Evolutionary conservation across 306 rosid genomes (phyloP).

Genomic region (Cercis canadensis): DNA sequence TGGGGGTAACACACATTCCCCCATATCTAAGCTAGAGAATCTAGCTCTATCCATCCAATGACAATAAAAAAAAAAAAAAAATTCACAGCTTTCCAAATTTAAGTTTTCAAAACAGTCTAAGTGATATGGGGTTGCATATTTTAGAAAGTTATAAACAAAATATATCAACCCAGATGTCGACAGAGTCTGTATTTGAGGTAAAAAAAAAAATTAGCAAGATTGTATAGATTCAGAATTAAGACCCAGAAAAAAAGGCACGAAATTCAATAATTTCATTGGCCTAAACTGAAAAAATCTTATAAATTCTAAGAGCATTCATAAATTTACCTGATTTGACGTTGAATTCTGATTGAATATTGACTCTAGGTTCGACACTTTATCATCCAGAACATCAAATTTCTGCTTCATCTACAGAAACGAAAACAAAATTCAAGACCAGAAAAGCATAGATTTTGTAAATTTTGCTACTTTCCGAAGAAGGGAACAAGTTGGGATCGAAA

Average conservation of each 20-base stretch:
- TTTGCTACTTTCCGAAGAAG: not conserved
- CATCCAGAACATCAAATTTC: constrained; percentile 41
- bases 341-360: constrained; percentile 30
- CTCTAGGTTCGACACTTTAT: constrained; percentile 47
- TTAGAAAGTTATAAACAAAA: too few relatives aligned
- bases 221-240: too few relatives aligned
- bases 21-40: too few relatives aligned
- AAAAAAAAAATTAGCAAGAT: too few relatives aligned
- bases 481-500: not conserved
- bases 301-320: not conserved
- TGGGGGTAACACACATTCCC: not conserved
- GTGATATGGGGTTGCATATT: too few relatives aligned
- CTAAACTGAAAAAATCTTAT: not conserved
- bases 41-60: too few relatives aligned
- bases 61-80: too few relatives aligned
- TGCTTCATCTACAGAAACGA: constrained; percentile 22
- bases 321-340: constrained; percentile 42
- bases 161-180: too few relatives aligned
- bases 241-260: not conserved
- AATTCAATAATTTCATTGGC: too few relatives aligned
- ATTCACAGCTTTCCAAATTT: too few relatives aligned
- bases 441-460: not conserved
- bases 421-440: not conserved
- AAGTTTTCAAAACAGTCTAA: too few relatives aligned
- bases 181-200: too few relatives aligned